Percentiles rank a stretch among this genome's conserved stretches.
Evolutionary conservation across 2,329 filamentous ascomycete species (phyloP).

Genomic region (Diaporthe sp.): DNA sequence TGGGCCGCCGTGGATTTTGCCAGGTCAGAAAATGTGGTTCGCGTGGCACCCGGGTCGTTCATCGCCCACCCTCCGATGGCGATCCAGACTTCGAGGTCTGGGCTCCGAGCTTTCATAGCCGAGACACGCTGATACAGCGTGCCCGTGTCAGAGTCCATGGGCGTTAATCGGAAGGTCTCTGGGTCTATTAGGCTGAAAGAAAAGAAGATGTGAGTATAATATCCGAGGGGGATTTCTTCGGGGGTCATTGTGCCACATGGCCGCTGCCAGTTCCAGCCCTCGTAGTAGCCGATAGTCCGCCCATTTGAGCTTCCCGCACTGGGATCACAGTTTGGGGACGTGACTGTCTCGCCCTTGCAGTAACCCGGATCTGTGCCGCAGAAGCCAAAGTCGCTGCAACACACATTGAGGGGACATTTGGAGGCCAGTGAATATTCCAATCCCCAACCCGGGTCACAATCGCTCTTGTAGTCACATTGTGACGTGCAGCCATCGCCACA

Average conservation of each 20-base stretch:
- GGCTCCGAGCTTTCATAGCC: neutral
- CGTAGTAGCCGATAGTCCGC: neutral
- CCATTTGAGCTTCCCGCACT: neutral
- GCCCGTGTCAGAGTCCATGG: neutral
- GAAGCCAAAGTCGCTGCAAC: neutral
- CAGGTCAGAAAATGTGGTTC: neutral
- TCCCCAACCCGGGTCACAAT: neutral
- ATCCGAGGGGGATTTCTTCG: neutral
- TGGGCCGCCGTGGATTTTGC: neutral
- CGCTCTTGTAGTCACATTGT: neutral
- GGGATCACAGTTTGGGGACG: neutral
- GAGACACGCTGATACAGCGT: neutral
- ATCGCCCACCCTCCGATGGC: neutral
- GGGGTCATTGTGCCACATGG: neutral
- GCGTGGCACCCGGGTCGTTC: neutral
- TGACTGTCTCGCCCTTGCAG: neutral
- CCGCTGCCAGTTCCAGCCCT: constrained; percentile 1
- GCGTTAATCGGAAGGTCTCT: neutral
- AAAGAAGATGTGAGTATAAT: neutral
- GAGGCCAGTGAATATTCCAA: neutral
- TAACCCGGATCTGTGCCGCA: neutral
- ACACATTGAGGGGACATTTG: neutral
- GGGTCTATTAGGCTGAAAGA: neutral
- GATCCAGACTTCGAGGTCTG: neutral
- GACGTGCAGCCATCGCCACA: neutral